phyloP scores from a whole-genome alignment of 495 filamentous ascomycete species.

The Trichoderma asperelloides region DNA sequence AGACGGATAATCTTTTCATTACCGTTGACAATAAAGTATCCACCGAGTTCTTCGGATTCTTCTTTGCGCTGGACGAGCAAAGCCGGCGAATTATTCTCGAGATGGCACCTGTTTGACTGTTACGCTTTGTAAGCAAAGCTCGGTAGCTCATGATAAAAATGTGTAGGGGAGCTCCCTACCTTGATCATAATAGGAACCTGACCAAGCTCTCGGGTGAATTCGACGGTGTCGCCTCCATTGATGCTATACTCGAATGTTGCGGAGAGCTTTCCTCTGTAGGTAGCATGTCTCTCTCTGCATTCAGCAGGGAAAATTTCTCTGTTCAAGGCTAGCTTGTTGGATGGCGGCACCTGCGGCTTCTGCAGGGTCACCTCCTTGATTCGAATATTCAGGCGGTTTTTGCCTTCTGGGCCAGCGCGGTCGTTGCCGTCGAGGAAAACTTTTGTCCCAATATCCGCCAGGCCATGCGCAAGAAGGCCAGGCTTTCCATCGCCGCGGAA shows the following conservation, averaged over 20 bases:
- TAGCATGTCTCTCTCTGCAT: conserved; percentile 86
- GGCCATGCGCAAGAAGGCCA: conserved; percentile 62
- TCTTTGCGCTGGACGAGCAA: conserved; percentile 78
- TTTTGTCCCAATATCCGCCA: conserved; percentile 86
- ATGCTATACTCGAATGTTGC: conserved; percentile 72
- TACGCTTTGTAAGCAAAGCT: conserved; percentile 12
- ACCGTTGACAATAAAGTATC: conserved; percentile 92
- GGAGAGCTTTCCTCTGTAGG: conserved; percentile 80
- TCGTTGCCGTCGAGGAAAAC: conserved; percentile 72
- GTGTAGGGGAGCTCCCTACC: conserved; percentile 32
- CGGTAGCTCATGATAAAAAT: background rate
- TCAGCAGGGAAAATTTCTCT: conserved; percentile 85
- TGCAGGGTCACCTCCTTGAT: conserved; percentile 71
- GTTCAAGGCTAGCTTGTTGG: conserved; percentile 73
- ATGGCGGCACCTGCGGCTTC: conserved; percentile 60
- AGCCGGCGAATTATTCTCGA: conserved; percentile 73
- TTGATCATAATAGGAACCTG: conserved; percentile 88
- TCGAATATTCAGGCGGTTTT: conserved; percentile 64
- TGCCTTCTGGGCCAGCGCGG: conserved; percentile 40
- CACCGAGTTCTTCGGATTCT: conserved; percentile 85
- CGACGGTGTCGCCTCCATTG: conserved; percentile 75
- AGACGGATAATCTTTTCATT: conserved; percentile 94
- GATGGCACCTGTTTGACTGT: conserved; percentile 80
- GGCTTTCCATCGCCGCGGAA: conserved; percentile 54
- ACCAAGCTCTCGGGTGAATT: conserved; percentile 74